These are phyloP conservation scores for Aspergillus heteromorphus DNA, from an alignment of 495 filamentous ascomycete genomes.

Conservation along the genomic window DNA sequence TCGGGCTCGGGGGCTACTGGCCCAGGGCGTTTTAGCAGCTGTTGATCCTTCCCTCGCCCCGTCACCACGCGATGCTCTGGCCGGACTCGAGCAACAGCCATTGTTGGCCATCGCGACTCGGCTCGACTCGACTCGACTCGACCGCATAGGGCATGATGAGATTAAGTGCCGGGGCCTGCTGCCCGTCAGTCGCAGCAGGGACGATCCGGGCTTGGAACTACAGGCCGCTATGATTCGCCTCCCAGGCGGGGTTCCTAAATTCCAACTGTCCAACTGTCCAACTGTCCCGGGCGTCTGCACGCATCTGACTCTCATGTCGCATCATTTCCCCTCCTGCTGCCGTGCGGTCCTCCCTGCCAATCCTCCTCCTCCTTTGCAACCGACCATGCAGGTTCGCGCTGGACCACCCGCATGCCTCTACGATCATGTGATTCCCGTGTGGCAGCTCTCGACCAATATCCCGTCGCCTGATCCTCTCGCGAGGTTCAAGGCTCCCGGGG, in stretches of 20 bases:
- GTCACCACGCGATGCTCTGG: slow-evolving; percentile 3
- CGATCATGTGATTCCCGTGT: slow-evolving; percentile 38
- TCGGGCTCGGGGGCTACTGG: slow-evolving; percentile 7
- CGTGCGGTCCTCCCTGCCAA: slow-evolving; percentile 15
- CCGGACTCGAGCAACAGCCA: slow-evolving; percentile 2
- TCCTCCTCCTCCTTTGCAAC: slow-evolving; percentile 17
- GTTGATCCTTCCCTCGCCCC: slow-evolving; percentile 15
- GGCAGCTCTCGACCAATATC: slow-evolving; percentile 18
- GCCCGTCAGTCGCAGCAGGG: slow-evolving; percentile 3
- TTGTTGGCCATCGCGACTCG: slow-evolving; percentile 16
- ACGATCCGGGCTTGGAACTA: slow-evolving; percentile 10
- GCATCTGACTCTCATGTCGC: slow-evolving; percentile 16
- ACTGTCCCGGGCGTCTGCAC: slow-evolving; percentile 19
- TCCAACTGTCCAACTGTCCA: no score
- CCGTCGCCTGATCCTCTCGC: slow-evolving; percentile 12
- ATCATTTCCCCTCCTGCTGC: slow-evolving; percentile 9
- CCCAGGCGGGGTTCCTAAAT: slow-evolving; percentile 18
- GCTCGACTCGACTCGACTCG: no score
- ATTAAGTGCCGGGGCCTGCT: slow-evolving; percentile 1
- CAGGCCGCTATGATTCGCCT: slow-evolving; percentile 13
- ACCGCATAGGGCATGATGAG: not conserved
- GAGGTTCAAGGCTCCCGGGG: slow-evolving; percentile 7
- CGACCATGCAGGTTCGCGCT: slow-evolving; percentile 34
- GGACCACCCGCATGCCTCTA: slow-evolving; percentile 33
- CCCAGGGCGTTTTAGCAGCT: slow-evolving; percentile 3